Percentiles rank a stretch among this genome's conserved stretches.
Evolutionary conservation across 1,284 basidiomycete species (phyloP).

Genomic region (Apiotrichum mycotoxinovorans): DNA sequence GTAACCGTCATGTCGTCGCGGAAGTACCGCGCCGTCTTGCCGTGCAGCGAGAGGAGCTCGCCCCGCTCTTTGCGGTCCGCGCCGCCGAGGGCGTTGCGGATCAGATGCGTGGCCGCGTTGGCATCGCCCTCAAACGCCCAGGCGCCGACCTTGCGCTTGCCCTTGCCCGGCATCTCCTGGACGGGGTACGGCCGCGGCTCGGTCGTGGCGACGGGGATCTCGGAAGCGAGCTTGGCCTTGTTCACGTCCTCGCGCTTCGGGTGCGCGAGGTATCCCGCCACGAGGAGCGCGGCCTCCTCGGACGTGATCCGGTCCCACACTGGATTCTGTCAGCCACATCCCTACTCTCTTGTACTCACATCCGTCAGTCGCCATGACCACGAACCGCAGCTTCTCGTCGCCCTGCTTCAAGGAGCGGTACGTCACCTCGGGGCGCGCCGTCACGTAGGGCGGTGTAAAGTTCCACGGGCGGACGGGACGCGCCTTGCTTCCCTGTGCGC

Average conservation of each 20-base stretch:
- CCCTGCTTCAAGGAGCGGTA: slow-evolving; percentile 60
- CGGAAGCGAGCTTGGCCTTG: slow-evolving; percentile 29
- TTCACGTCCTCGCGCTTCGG: slow-evolving; percentile 51
- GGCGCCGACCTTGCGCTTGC: slow-evolving; percentile 33
- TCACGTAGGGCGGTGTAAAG: slow-evolving; percentile 89
- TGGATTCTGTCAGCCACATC: slow-evolving; percentile 12
- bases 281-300: slow-evolving; percentile 88
- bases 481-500: slow-evolving; percentile 64
- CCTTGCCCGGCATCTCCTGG: slow-evolving; percentile 33
- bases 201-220: slow-evolving; percentile 26
- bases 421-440: slow-evolving; percentile 81
- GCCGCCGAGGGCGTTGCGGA: slow-evolving; percentile 90
- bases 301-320: slow-evolving; percentile 93
- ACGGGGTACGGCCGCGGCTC: slow-evolving; percentile 40
- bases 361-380: slow-evolving; percentile 89
- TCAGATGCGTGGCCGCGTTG: slow-evolving; percentile 84
- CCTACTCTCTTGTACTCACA: slow-evolving; percentile 41
- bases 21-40: slow-evolving; percentile 71
- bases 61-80: slow-evolving; percentile 67
- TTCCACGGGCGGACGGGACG: slow-evolving; percentile 63
- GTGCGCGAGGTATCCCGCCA: slow-evolving; percentile 75
- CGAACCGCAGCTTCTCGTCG: slow-evolving; percentile 59
- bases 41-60: slow-evolving; percentile 76
- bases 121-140: slow-evolving; percentile 82
- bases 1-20: slow-evolving; percentile 90